These are phyloP conservation scores for Nelumbo lutea DNA, from an alignment of 164 flowering plant genomes.

Conservation along the genomic window DNA sequence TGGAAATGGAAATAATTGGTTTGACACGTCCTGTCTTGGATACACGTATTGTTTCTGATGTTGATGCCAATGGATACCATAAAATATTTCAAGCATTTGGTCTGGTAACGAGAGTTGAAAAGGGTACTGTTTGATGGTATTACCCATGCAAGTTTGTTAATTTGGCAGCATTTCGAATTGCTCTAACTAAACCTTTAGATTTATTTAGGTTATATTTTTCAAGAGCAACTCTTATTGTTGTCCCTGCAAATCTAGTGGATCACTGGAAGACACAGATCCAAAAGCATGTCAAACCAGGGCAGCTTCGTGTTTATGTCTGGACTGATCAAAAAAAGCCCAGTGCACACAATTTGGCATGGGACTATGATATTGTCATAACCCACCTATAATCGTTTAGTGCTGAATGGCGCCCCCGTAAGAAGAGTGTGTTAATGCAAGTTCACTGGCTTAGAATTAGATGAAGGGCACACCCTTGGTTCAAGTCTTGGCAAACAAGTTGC, in stretches of 20 bases:
- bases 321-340: slow-evolving; percentile 62
- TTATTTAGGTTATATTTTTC: slow-evolving; percentile 73
- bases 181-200: slow-evolving; percentile 75
- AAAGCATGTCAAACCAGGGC: slow-evolving; percentile 73
- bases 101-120: slow-evolving; percentile 47
- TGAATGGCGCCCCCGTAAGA: slow-evolving; percentile 77
- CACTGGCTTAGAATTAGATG: slow-evolving; percentile 98
- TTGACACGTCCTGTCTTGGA: slow-evolving; percentile 51
- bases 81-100: slow-evolving; percentile 88
- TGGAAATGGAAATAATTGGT: slow-evolving; percentile 77
- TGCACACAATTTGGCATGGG: slow-evolving; percentile 88
- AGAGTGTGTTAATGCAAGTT: slow-evolving; percentile 78
- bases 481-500: slow-evolving; percentile 92
- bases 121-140: slow-evolving; percentile 59
- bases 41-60: slow-evolving; percentile 23
- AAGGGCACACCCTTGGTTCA: slow-evolving; percentile 96
- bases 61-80: slow-evolving; percentile 37
- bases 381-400: slow-evolving; percentile 89
- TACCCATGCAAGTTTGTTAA: slow-evolving; percentile 61
- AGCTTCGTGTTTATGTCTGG: slow-evolving; percentile 73
- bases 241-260: slow-evolving; percentile 87
- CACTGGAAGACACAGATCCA: slow-evolving; percentile 87
- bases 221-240: slow-evolving; percentile 84
- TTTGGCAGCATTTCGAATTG: slow-evolving; percentile 63
- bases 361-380: slow-evolving; percentile 91